These are phyloP conservation scores for Diaporthe humulicola DNA, from an alignment of 2,329 filamentous ascomycete genomes.

Conservation along the genomic window DNA sequence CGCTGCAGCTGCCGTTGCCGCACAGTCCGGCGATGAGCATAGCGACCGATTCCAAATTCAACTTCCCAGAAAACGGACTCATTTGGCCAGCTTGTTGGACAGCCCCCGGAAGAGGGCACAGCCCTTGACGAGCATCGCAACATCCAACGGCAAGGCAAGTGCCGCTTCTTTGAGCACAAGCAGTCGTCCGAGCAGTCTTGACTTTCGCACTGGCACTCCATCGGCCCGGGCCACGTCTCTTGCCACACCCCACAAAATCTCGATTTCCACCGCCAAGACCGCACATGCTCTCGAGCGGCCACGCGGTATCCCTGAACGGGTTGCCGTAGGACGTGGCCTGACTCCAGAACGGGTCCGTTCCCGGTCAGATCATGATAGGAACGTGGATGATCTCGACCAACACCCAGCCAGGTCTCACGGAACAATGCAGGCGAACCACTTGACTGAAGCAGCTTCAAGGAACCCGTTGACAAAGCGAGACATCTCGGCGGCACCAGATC, in stretches of 20 bases:
- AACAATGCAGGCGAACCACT: neutral
- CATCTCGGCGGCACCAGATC: neutral
- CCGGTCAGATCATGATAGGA: neutral
- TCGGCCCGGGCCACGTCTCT: neutral
- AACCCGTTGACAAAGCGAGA: too few species aligned
- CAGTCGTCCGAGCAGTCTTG: neutral
- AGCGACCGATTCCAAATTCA: constrained; percentile 47
- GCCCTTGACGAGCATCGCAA: constrained; percentile 46
- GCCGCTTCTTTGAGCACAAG: constrained; percentile 44
- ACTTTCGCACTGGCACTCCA: neutral
- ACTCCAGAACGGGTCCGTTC: neutral
- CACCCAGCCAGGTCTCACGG: neutral
- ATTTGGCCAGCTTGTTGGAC: constrained; percentile 59
- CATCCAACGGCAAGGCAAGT: constrained; percentile 42
- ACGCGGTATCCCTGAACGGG: neutral
- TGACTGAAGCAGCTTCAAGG: too few species aligned
- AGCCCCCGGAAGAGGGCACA: constrained; percentile 50
- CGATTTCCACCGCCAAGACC: neutral
- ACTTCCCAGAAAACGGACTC: constrained; percentile 49
- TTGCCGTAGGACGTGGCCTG: neutral
- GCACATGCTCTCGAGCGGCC: neutral
- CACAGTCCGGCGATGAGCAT: constrained; percentile 45
- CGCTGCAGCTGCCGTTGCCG: constrained; percentile 24
- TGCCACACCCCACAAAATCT: neutral
- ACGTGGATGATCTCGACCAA: neutral